Percentiles rank a stretch among this genome's conserved stretches.
These are phyloP conservation scores for Leptomonas pyrrhocoris DNA, from an alignment of 208 protist species.

Conservation along the genomic window DNA sequence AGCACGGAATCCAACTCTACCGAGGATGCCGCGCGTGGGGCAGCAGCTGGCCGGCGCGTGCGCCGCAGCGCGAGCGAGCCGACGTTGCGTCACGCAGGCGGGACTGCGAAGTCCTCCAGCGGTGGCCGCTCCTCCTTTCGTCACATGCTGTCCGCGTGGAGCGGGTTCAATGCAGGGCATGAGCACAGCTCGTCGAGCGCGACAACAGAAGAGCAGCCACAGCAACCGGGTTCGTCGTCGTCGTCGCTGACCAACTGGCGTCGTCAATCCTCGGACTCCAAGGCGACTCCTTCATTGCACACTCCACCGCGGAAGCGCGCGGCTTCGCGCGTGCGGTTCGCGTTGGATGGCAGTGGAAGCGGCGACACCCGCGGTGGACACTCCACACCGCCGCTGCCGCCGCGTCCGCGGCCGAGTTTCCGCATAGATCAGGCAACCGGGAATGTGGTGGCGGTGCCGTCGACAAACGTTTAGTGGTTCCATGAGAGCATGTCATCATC, in stretches of 20 bases:
- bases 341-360: constrained; percentile 13
- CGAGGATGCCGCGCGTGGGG: neutral
- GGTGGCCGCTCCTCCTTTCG: constrained; percentile 2
- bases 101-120: neutral
- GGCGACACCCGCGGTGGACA: constrained; percentile 2
- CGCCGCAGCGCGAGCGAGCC: constrained; percentile 5
- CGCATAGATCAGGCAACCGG: constrained; percentile 18
- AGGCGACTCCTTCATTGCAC: neutral
- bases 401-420: constrained; percentile 11
- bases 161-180: constrained; percentile 1
- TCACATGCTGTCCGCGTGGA: constrained; percentile 15
- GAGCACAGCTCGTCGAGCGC: neutral
- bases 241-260: neutral
- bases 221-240: neutral
- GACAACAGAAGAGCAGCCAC: neutral
- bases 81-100: neutral
- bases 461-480: neutral
- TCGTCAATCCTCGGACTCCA: neutral
- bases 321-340: neutral
- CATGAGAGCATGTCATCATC: neutral
- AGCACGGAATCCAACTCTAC: neutral
- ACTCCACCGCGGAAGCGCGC: neutral
- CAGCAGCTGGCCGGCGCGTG: neutral
- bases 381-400: constrained; percentile 6
- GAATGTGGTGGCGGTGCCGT: constrained; percentile 4